Percentiles rank a stretch among this genome's conserved stretches.
Conservation (phyloP, 352 stramenopile genomes). For the Globisporangium iwayamae region DNA sequence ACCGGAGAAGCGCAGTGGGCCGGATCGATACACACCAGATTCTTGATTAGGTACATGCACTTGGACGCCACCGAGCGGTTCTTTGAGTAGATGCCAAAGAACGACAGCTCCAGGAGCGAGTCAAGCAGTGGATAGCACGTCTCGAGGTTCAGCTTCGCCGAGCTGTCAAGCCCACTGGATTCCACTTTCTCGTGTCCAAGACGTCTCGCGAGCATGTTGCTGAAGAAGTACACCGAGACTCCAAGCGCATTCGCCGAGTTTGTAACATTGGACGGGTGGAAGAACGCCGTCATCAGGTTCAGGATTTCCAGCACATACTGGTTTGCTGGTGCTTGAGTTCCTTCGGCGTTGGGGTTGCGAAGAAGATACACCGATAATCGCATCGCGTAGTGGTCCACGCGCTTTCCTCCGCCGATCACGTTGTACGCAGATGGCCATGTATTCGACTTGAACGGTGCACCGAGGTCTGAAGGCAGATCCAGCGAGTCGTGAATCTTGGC, state of each 20-base stretch:
- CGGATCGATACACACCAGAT: slow-evolving; percentile 52
- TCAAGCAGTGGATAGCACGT: slow-evolving; percentile 42
- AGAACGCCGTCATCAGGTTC: slow-evolving; percentile 57
- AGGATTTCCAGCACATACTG: slow-evolving; percentile 58
- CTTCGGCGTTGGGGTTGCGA: slow-evolving; percentile 18
- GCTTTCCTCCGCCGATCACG: slow-evolving; percentile 51
- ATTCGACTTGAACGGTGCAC: slow-evolving; percentile 58
- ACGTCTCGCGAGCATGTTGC: slow-evolving; percentile 39
- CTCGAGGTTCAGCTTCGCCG: slow-evolving; percentile 23
- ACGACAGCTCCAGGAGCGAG: slow-evolving; percentile 44
- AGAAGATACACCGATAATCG: slow-evolving; percentile 57
- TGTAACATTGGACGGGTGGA: slow-evolving; percentile 69
- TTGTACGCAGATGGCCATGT: slow-evolving; percentile 47
- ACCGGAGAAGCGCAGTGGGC: slow-evolving; percentile 35
- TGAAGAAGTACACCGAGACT: slow-evolving; percentile 57
- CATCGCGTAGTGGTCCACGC: slow-evolving; percentile 49
- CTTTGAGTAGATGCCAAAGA: slow-evolving; percentile 78
- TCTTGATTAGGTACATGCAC: slow-evolving; percentile 74
- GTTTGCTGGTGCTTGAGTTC: slow-evolving; percentile 23
- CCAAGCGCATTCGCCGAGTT: slow-evolving; percentile 52
- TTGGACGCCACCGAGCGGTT: slow-evolving; percentile 53
- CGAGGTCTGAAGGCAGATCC: slow-evolving; percentile 62
- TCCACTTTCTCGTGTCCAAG: slow-evolving; percentile 46
- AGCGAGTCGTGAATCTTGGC: slow-evolving; percentile 63
- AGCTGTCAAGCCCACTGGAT: background rate